phyloP scores from a whole-genome alignment of 2,329 filamentous ascomycete species.

The Sporothrix pallida region DNA sequence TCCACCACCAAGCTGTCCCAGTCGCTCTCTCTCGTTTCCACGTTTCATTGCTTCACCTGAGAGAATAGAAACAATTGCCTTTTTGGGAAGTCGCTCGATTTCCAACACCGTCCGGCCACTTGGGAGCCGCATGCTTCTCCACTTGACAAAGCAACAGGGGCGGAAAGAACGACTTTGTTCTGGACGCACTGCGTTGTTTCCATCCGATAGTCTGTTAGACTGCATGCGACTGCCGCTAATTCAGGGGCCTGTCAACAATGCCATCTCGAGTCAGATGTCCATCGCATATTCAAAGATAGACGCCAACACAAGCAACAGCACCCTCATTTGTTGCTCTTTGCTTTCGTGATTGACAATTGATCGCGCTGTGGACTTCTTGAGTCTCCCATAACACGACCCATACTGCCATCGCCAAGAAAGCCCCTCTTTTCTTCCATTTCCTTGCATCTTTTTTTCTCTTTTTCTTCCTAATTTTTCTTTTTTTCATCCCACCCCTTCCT shows the following conservation, averaged over 20 bases:
- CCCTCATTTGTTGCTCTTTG: too few relatives aligned
- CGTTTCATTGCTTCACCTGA: not conserved
- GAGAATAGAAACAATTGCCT: not conserved
- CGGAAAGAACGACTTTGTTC: conserved; percentile 3
- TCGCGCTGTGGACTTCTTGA: too few relatives aligned
- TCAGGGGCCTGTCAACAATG: too few relatives aligned
- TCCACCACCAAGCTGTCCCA: not conserved
- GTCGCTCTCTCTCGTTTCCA: not conserved
- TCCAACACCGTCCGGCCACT: not conserved
- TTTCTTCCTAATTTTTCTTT: not conserved
- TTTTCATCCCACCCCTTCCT: not conserved
- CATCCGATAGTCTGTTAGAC: not conserved
- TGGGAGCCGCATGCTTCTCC: not conserved
- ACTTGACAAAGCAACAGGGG: not conserved
- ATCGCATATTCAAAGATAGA: too few relatives aligned
- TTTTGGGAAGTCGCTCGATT: not conserved
- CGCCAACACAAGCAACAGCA: too few relatives aligned
- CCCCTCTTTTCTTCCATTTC: not conserved
- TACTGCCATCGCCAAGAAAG: not conserved
- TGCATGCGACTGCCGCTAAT: not conserved
- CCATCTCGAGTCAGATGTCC: not conserved
- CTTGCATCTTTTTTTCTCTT: not conserved
- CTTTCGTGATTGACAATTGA: too few relatives aligned
- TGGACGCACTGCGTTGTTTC: not conserved
- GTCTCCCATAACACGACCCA: not conserved